These are phyloP conservation scores for Neurospora sp. DNA, from an alignment of 495 filamentous ascomycete genomes.

Conservation along the genomic window DNA sequence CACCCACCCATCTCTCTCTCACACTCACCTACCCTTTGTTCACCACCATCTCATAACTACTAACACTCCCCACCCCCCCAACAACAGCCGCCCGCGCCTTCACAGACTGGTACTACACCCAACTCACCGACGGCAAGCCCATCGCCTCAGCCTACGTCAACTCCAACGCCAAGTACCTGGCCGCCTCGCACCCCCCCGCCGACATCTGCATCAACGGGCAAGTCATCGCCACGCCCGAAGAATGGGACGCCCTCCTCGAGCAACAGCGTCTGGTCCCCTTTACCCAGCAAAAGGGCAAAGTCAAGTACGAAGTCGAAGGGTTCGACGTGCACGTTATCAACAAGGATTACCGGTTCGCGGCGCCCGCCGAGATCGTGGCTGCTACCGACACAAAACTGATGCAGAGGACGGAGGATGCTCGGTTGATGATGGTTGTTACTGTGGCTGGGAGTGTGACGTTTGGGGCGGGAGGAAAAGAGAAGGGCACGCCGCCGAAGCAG, in stretches of 20 bases:
- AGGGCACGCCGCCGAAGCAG: slow-evolving; percentile 39
- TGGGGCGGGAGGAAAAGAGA: neutral
- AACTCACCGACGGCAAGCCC: slow-evolving; percentile 23
- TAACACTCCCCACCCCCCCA: neutral
- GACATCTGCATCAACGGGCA: slow-evolving; percentile 39
- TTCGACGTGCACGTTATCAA: slow-evolving; percentile 70
- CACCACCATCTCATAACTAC: neutral
- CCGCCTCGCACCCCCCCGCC: slow-evolving; percentile 21
- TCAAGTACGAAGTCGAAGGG: slow-evolving; percentile 49
- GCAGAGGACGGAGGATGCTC: slow-evolving; percentile 27
- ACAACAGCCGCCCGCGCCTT: slow-evolving; percentile 29
- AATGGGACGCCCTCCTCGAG: slow-evolving; percentile 29
- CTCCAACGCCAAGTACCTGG: slow-evolving; percentile 21
- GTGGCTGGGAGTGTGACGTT: slow-evolving; percentile 52
- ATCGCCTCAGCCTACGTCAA: slow-evolving; percentile 28
- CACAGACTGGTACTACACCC: slow-evolving; percentile 31
- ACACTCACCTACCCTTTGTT: slow-evolving; percentile 2
- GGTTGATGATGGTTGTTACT: slow-evolving; percentile 59
- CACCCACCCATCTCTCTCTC: neutral
- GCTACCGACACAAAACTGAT: neutral
- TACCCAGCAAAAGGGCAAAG: neutral
- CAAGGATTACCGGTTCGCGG: slow-evolving; percentile 42
- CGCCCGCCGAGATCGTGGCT: slow-evolving; percentile 15
- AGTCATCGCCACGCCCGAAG: slow-evolving; percentile 21
- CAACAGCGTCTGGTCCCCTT: slow-evolving; percentile 17